These are phyloP conservation scores for Gloeopeniophorella convolvens DNA, from an alignment of 768 basidiomycete species.

Conservation along the genomic window DNA sequence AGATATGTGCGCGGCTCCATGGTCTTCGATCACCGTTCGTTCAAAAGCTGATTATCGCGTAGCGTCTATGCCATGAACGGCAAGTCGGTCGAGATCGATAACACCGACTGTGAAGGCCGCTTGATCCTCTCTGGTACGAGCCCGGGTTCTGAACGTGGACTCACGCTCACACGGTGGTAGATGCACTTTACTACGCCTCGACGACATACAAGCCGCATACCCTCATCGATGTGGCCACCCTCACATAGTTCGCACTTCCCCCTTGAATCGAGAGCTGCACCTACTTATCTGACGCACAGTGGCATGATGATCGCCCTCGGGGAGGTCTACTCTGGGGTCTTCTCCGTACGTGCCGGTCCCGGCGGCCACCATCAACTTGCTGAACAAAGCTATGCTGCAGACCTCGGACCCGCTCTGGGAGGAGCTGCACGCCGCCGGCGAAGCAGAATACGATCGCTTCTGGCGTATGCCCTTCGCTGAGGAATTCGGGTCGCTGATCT, in stretches of 20 bases:
- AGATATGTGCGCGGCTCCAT: conserved; percentile 66
- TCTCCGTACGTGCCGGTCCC: conserved; percentile 44
- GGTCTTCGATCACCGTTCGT: too few species aligned
- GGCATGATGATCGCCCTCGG: conserved; percentile 71
- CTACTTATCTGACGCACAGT: conserved; percentile 30
- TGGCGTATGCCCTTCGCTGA: conserved; percentile 90
- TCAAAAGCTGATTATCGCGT: too few species aligned
- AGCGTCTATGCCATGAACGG: conserved; percentile 86
- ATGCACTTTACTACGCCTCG: conserved; percentile 79
- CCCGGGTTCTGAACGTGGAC: background rate
- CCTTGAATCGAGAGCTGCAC: background rate
- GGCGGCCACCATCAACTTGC: background rate
- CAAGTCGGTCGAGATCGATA: conserved; percentile 80
- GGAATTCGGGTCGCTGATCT: conserved; percentile 70
- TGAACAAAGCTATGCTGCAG: conserved; percentile 28
- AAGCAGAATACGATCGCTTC: conserved; percentile 72
- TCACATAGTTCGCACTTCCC: conserved; percentile 61
- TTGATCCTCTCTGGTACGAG: conserved; percentile 61
- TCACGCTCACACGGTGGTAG: conserved; percentile 28
- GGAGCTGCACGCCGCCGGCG: conserved; percentile 60
- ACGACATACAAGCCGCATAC: conserved; percentile 75
- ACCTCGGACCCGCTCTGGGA: conserved; percentile 72
- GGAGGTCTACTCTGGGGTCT: conserved; percentile 72
- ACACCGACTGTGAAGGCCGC: conserved; percentile 81
- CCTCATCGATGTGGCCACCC: conserved; percentile 80